Evolutionary conservation across 2,329 filamentous ascomycete genomes (phyloP).

Genomic region (Ophiocordyceps unilateralis): DNA sequence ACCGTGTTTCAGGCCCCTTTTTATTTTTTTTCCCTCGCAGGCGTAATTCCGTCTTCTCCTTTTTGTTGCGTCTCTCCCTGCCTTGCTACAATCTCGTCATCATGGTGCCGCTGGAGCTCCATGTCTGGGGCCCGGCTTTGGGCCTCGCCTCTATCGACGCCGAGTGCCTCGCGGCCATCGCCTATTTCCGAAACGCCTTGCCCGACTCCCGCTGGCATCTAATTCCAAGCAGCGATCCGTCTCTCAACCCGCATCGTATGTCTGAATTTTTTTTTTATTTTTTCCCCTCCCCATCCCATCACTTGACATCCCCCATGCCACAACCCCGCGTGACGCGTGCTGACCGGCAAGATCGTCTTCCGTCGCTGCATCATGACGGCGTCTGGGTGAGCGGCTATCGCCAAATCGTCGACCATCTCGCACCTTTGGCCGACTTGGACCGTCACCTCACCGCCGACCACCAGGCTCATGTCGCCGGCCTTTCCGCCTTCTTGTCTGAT

Average conservation of each 20-base stretch:
- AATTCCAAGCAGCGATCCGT: constrained; percentile 56
- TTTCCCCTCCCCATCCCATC: too few species aligned
- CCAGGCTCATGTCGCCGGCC: constrained; percentile 30
- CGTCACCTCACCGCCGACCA: constrained; percentile 19
- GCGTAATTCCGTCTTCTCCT: too few species aligned
- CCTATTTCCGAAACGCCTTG: constrained; percentile 50
- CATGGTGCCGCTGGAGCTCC: too few species aligned
- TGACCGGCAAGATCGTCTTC: constrained; percentile 30
- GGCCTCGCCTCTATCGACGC: constrained; percentile 78
- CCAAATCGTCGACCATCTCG: constrained; percentile 41
- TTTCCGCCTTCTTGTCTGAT: constrained; percentile 53
- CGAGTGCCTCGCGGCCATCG: constrained; percentile 71
- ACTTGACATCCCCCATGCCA: too few species aligned
- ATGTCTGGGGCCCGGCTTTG: constrained; percentile 84
- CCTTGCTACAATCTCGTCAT: too few species aligned
- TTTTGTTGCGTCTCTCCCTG: not conserved
- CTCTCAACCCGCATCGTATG: constrained; percentile 53
- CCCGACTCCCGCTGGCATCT: constrained; percentile 47
- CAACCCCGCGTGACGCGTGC: not conserved
- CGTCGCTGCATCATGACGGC: constrained; percentile 32
- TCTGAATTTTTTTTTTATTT: constrained; percentile 6
- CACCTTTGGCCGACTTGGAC: constrained; percentile 20
- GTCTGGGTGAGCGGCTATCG: constrained; percentile 43
- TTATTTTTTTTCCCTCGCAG: not conserved
- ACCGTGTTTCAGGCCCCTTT: not conserved